phyloP scores from a whole-genome alignment of 1,284 basidiomycete genomes.

The Puccinia polysora region DNA sequence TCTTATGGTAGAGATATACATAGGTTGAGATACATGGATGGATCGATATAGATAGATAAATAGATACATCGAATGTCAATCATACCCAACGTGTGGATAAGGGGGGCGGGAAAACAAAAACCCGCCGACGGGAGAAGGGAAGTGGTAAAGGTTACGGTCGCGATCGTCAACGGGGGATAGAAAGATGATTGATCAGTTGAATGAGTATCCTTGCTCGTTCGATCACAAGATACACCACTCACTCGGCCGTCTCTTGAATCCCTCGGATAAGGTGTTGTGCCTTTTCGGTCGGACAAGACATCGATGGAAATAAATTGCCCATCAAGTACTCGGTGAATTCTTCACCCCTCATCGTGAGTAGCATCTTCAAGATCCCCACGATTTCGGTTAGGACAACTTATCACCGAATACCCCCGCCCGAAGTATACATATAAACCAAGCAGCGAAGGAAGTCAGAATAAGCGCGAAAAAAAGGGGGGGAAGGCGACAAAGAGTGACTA shows the following conservation, averaged over 20 bases:
- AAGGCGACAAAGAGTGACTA: slow-evolving; percentile 7
- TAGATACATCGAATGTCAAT: too few relatives aligned
- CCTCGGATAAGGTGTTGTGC: slow-evolving; percentile 53
- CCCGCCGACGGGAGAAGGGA: too few relatives aligned
- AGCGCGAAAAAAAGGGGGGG: not conserved
- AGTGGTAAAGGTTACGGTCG: too few relatives aligned
- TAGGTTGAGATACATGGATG: not conserved
- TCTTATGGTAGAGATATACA: not conserved
- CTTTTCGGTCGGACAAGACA: slow-evolving; percentile 75
- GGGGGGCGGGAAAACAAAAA: too few relatives aligned
- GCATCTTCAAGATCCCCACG: slow-evolving; percentile 72
- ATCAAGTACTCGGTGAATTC: slow-evolving; percentile 81
- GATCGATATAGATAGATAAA: not conserved
- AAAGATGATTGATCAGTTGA: not conserved
- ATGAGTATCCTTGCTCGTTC: too few relatives aligned
- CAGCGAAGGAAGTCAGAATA: not conserved
- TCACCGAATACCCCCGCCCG: too few relatives aligned
- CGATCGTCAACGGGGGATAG: too few relatives aligned
- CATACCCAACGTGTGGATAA: too few relatives aligned
- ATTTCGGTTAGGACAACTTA: slow-evolving; percentile 81
- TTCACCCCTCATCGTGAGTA: slow-evolving; percentile 70
- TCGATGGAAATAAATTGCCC: slow-evolving; percentile 75
- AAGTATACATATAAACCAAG: not conserved
- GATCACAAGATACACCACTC: too few relatives aligned
- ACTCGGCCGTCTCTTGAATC: slow-evolving; percentile 29